Base-by-base conservation (phyloP, 345 rosid species). In the Eucalyptus polybractea region DNA sequence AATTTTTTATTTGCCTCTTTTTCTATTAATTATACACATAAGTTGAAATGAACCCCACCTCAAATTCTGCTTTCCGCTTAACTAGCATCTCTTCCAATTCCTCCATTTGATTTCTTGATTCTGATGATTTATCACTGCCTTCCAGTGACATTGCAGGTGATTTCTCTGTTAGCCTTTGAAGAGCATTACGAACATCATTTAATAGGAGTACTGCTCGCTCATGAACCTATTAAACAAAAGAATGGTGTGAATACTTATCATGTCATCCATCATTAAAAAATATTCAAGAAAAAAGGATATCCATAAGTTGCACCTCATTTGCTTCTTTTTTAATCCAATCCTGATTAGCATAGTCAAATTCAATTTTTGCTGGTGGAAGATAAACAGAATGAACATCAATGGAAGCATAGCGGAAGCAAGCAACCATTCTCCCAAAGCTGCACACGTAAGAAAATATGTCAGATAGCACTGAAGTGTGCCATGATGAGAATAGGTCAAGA, bases 401-500 rank as follows among this genome's bases (percentile, higher is more conserved):
- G 80, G 99, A 93, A 88, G 99, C 99, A 94, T 98, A 98, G 88
- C 97, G 95, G 91, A 98, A 98, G 93, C 99, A 98, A 91, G 99
- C 99, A 91, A 97, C 98, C 98, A 95, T 98, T 92, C 92, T 93
- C 91, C 99, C 99, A 88, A 95, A 97, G 87, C 99, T 98, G 94
- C 94, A 95, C 47, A 72, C 4, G 58, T 50, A 65, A 49, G 56
- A 56, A 29, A 22, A 42, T 37, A 37, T 76, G 83, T 86, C 54
- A 86, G 87, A 86, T 49, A 86, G 25, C 22, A 86, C 40, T 50
- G 31, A 86, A 37, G 44, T 29, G 88, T 31, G 62, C 10, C 24
- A 10, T 51, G 45, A 86, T 19, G 15, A 50, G 44, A 29, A 6
- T 86, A 86, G 56, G 22, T 86, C 88, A 25, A 50, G 45, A 53